Evolutionary conservation across 2,329 filamentous ascomycete species (phyloP).

Genomic region (Diaporthe citriasiana): DNA sequence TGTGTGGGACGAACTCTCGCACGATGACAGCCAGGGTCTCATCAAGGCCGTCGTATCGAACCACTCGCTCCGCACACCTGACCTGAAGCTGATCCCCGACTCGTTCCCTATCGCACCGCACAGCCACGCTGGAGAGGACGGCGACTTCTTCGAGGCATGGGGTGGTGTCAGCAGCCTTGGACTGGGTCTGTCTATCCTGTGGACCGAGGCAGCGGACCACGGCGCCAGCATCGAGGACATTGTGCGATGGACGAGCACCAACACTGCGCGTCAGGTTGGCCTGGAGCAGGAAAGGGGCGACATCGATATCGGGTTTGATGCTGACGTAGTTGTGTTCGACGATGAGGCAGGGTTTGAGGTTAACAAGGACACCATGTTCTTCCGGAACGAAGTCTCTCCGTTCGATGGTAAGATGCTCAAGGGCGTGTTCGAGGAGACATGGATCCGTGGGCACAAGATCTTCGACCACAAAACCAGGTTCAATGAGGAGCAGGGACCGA

Average conservation of each 20-base stretch:
- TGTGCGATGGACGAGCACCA: conserved; percentile 85
- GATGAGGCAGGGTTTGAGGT: conserved; percentile 84
- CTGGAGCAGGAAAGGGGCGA: conserved; percentile 85
- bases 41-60: conserved; percentile 95
- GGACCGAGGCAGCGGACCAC: conserved; percentile 76
- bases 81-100: conserved; percentile 87
- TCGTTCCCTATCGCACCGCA: conserved; percentile 63
- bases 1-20: conserved; percentile 86
- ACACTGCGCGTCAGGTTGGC: conserved; percentile 90
- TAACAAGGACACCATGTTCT: conserved; percentile 84
- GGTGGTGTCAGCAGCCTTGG: conserved; percentile 97
- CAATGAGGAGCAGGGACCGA: not conserved
- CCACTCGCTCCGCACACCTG: conserved; percentile 95
- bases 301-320: conserved; percentile 85
- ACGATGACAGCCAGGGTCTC: conserved; percentile 73
- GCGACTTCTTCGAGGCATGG: conserved; percentile 97
- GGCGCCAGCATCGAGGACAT: conserved; percentile 78
- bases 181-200: conserved; percentile 89
- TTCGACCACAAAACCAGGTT: conserved; percentile 62
- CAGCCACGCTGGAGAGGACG: conserved; percentile 34
- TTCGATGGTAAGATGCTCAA: conserved; percentile 86
- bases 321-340: conserved; percentile 93
- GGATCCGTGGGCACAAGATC: conserved; percentile 81
- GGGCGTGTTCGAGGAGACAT: conserved; percentile 87
- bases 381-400: conserved; percentile 92